A percentile compares a stretch with the other conserved stretches of the same genome.
phyloP scores from a whole-genome alignment of 352 stramenopile species.

The Sclerospora graminicola region DNA sequence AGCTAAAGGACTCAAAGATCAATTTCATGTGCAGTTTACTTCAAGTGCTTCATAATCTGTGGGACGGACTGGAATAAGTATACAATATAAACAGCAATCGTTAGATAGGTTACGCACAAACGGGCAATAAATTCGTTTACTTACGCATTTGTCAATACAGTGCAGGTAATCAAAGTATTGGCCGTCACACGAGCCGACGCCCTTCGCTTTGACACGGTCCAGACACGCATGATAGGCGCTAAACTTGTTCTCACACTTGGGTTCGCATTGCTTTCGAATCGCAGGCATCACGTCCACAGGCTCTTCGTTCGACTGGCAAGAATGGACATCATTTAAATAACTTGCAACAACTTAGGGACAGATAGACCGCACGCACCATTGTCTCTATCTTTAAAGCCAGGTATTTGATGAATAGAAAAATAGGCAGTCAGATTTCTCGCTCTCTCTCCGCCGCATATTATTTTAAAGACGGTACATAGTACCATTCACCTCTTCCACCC shows the following conservation, averaged over 20 bases:
- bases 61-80: slow-evolving; percentile 78
- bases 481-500: background rate
- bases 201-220: slow-evolving; percentile 86
- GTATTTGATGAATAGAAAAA: slow-evolving; percentile 10
- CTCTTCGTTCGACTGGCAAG: slow-evolving; percentile 66
- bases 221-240: slow-evolving; percentile 89
- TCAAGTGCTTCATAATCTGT: slow-evolving; percentile 92
- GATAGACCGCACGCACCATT: slow-evolving; percentile 13
- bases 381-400: slow-evolving; percentile 4
- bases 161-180: slow-evolving; percentile 94
- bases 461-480: background rate
- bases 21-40: too few relatives aligned
- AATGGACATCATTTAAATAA: background rate
- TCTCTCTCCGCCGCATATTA: background rate
- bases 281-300: slow-evolving; percentile 89
- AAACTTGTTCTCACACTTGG: slow-evolving; percentile 82
- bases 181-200: slow-evolving; percentile 88
- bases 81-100: background rate
- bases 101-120: background rate
- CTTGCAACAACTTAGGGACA: background rate
- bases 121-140: slow-evolving; percentile 7
- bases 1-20: too few relatives aligned
- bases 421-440: background rate
- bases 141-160: slow-evolving; percentile 93
- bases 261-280: slow-evolving; percentile 88